Evolutionary conservation across 805 yeast species (phyloP), one percentile per base, ranked within the genome.

Genomic region (Candida rishiriensis): DNA sequence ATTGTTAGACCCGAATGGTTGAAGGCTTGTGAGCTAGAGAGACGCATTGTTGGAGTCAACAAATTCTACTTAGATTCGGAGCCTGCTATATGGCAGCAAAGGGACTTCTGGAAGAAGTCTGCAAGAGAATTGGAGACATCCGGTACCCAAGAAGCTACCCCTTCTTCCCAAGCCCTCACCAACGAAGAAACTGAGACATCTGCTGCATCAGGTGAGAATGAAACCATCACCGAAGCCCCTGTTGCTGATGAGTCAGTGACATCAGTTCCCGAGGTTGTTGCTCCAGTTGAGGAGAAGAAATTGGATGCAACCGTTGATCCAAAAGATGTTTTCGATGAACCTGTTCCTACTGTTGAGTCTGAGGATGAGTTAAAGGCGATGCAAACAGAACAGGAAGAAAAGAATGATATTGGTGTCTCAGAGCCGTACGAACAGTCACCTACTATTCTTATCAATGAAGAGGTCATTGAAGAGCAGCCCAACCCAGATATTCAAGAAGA

Each of bases 1-100:
- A 78, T 93, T 34, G 90, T 93, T 26, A 78, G 96, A 63, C 98
- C 99, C 0, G 97, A 93, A 62, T 93, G 98, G 98, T 70, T 93
- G 45, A 84, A 85, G 64, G 97, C 97, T 0, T 93, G 98, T 69
- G 95, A 87, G 55, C 64, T 75, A 36, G 97, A 90, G 59, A 79
- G 93, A 54, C 70, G 96, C 57, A 82, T 93, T 44, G 95, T 90
- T 36, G 97, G 98, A 26, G 99, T 93, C 13, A 76, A 95, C 57
- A 88, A 88, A 53, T 88, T 85, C 54, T 87, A 87, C 59, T 69
- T 85, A 30, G 84, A 81, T 61, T 72, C 79, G 15, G 69, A 63
- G 36, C 67, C 67, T 34, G 63, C 67, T 29, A 66, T 68, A 42
- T 61, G 75, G 60, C 66, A 64, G 39, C 69, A 70, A 38, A 71